Conservation (phyloP, 176 grass and related monocot species). For the Tuctoria greenei region DNA sequence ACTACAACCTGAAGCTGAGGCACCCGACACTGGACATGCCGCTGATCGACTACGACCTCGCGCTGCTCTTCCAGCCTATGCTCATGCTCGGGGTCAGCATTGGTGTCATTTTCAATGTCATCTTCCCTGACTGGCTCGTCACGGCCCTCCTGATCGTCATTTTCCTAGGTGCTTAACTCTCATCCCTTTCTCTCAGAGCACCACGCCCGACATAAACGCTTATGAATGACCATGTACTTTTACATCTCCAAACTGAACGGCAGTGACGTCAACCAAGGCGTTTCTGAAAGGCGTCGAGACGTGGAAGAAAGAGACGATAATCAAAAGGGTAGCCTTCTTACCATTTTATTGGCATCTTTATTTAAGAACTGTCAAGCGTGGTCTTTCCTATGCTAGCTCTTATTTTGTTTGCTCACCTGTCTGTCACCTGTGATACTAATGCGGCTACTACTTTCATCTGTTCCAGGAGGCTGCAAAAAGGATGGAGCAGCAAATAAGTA, state of each 20-base stretch:
- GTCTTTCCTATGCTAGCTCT: no score
- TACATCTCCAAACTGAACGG: background rate
- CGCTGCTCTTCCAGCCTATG: slow-evolving; percentile 80
- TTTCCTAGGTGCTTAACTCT: slow-evolving; percentile 68
- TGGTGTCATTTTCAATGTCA: slow-evolving; percentile 66
- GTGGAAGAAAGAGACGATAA: slow-evolving; percentile 69
- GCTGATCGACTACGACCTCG: slow-evolving; percentile 77
- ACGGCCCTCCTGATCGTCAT: slow-evolving; percentile 68
- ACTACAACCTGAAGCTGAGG: slow-evolving; percentile 76
- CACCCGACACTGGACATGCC: slow-evolving; percentile 75
- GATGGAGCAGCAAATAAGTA: slow-evolving; percentile 41
- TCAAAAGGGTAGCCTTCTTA: slow-evolving; percentile 38
- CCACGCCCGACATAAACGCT: no score
- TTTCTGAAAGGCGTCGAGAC: slow-evolving; percentile 66
- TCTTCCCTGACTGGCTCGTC: slow-evolving; percentile 75
- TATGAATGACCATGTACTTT: background rate
- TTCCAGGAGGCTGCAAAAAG: slow-evolving; percentile 30
- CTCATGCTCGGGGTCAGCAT: slow-evolving; percentile 89
- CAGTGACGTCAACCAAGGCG: slow-evolving; percentile 67
- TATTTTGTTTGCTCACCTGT: background rate
- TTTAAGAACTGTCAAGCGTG: background rate
- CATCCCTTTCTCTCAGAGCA: no score
- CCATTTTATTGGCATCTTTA: background rate
- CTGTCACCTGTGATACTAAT: background rate
- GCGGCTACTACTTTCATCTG: background rate